phyloP scores from a whole-genome alignment of 192 early-diverging fungal genomes.

The Entophlyctis helioformis region DNA sequence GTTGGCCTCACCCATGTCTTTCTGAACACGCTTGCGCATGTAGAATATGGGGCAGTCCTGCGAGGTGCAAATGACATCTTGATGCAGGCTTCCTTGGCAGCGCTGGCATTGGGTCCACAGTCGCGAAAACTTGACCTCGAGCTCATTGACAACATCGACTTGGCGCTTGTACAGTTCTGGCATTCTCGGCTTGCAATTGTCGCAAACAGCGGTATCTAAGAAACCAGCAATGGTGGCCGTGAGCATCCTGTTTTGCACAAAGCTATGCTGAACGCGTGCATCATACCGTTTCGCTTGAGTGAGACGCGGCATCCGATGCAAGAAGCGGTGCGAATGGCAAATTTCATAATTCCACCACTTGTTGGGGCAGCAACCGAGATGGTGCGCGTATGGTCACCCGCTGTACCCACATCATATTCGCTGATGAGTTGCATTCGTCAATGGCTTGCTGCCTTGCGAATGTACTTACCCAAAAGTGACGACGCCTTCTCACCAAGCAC shows the following conservation, averaged over 20 bases:
- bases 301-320: conserved; percentile 89
- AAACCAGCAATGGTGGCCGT: no score
- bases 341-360: conserved; percentile 84
- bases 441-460: no score
- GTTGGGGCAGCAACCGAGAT: conserved; percentile 82
- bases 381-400: conserved; percentile 41
- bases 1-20: conserved; percentile 69
- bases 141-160: conserved; percentile 50
- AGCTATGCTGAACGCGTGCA: no score
- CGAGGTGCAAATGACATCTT: conserved; percentile 89
- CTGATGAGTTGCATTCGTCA: no score
- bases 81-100: conserved; percentile 87
- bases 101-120: conserved; percentile 98
- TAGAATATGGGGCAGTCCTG: conserved; percentile 98
- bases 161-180: conserved; percentile 73
- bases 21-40: conserved; percentile 94
- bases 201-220: conserved; percentile 70
- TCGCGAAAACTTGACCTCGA: conserved; percentile 67
- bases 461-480: conserved; percentile 52
- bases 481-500: conserved; percentile 81
- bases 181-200: conserved; percentile 54
- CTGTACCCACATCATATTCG: conserved; percentile 3
- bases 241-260: no score
- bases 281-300: conserved; percentile 49
- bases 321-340: conserved; percentile 81